These are phyloP conservation scores for Pythium dissotocum DNA, from an alignment of 352 stramenopile genomes.

Conservation along the genomic window DNA sequence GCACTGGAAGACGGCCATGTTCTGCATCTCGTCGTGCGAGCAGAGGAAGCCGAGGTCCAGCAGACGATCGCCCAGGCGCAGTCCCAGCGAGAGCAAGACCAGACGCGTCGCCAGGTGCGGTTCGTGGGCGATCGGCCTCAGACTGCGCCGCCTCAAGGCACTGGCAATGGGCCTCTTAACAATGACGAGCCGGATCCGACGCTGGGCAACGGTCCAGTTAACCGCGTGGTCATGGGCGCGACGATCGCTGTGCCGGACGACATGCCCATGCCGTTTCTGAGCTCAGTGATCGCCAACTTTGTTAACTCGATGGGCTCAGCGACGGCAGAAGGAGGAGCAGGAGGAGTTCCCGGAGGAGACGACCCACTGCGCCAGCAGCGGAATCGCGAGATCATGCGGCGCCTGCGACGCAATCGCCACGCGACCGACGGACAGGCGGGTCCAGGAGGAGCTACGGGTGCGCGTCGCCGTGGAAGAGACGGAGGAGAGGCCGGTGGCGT, in stretches of 20 bases:
- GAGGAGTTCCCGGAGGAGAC: constrained; percentile 3
- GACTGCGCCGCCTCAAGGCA: neutral
- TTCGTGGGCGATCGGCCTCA: constrained; percentile 2
- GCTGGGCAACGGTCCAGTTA: constrained; percentile 28
- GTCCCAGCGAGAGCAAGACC: neutral
- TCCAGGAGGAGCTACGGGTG: neutral
- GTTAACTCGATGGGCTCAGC: constrained; percentile 40
- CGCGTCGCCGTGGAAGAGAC: constrained; percentile 18
- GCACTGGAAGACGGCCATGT: constrained; percentile 82
- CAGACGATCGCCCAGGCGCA: neutral
- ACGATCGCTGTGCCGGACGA: constrained; percentile 73
- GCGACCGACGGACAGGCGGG: neutral
- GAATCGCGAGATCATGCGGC: constrained; percentile 26
- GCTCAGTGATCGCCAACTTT: constrained; percentile 80
- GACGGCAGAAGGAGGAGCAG: neutral
- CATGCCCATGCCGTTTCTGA: constrained; percentile 82
- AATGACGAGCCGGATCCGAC: constrained; percentile 79
- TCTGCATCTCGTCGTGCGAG: constrained; percentile 74
- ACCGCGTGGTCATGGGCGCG: constrained; percentile 71
- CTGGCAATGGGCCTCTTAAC: constrained; percentile 30
- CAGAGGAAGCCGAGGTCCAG: constrained; percentile 26
- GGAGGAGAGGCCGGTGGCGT: constrained; percentile 2
- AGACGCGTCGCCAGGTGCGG: constrained; percentile 2
- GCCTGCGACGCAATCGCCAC: constrained; percentile 16
- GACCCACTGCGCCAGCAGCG: constrained; percentile 13